Base-by-base conservation (phyloP, 805 yeast species). In the Pichia rugopelliculosa region DNA sequence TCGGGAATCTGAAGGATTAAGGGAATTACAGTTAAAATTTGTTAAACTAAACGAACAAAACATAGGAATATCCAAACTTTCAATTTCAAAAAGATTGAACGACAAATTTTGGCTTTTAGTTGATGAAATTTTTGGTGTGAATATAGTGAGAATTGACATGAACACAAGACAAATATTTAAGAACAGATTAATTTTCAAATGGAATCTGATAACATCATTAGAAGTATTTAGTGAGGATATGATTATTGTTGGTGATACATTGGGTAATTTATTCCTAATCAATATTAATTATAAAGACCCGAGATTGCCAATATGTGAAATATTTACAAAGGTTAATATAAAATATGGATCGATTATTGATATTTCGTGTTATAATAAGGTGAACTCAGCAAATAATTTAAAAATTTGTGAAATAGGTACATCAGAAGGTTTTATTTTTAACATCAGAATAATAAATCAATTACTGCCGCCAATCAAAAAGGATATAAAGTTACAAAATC, bases 41-140 rank as follows among this genome's bases (percentile, higher is more conserved):
- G 37, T 23, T 8, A 36, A 39, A 20, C 8, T 33, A 18, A 6
- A n/a, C 15, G 43, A 45, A 13, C 20, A 39, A 13, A n/a, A 20
- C 10, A 9, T 45, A 15, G 21, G 15, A 9, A 26, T 45, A 6
- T 8, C 26, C 4, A 34, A 33, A 4, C n/a, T 26, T 7, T 24
- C 39, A 3, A 22, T 38, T 12, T 25, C 33, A n/a, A 37, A 18
- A 39, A 9, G 22, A 15, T 11, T 43, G 12, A 37, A 43, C 0
- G 39, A 39, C 4, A 21, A 39, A 8, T 48, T 49, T 11, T 15
- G 50, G 6, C 12, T 60, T 4, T 44, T 56, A 12, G 56, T 53
- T 1, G 62, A 59, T 42, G 45, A 60, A 3, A 59, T 56, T 39
- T 39, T 43, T n/a, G 64, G 65, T 1, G 15, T 59, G 5, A 50